phyloP scores from a whole-genome alignment of 2,329 filamentous ascomycete species.

The Aspergillus ochraceoroseus region DNA sequence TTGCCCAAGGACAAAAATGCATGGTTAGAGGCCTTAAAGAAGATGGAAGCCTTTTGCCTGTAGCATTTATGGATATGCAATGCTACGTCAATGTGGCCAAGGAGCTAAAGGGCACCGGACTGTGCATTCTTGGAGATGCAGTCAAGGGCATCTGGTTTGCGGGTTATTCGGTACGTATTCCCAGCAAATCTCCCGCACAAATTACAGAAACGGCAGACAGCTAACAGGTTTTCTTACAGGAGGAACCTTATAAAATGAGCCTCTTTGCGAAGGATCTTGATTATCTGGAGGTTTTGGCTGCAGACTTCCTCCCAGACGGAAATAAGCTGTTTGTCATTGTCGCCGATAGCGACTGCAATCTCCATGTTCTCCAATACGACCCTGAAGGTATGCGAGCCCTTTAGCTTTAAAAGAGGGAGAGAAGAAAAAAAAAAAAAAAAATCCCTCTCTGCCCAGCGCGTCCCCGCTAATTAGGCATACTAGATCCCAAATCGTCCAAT shows the following conservation, averaged over 20 bases:
- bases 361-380: slow-evolving; percentile 89
- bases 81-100: slow-evolving; percentile 85
- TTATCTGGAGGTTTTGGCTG: slow-evolving; percentile 69
- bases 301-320: slow-evolving; percentile 83
- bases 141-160: slow-evolving; percentile 95
- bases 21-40: slow-evolving; percentile 96
- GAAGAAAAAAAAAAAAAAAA: too few relatives aligned
- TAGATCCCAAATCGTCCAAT: slow-evolving; percentile 88
- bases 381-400: slow-evolving; percentile 68
- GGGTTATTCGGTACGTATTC: slow-evolving; percentile 65
- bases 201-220: background rate
- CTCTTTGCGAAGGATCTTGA: slow-evolving; percentile 83
- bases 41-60: slow-evolving; percentile 83
- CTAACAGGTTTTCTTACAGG: slow-evolving; percentile 41
- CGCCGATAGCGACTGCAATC: slow-evolving; percentile 75
- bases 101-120: slow-evolving; percentile 73
- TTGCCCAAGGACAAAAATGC: slow-evolving; percentile 92
- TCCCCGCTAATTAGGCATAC: too few relatives aligned
- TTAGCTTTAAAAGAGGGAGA: background rate
- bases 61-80: slow-evolving; percentile 97
- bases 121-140: slow-evolving; percentile 83
- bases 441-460: too few relatives aligned
- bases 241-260: slow-evolving; percentile 94
- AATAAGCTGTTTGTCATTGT: slow-evolving; percentile 77
- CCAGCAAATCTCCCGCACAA: background rate